Conservation (phyloP, 192 early-diverging fungal genomes). For the Phlyctochytrium planicorne region DNA sequence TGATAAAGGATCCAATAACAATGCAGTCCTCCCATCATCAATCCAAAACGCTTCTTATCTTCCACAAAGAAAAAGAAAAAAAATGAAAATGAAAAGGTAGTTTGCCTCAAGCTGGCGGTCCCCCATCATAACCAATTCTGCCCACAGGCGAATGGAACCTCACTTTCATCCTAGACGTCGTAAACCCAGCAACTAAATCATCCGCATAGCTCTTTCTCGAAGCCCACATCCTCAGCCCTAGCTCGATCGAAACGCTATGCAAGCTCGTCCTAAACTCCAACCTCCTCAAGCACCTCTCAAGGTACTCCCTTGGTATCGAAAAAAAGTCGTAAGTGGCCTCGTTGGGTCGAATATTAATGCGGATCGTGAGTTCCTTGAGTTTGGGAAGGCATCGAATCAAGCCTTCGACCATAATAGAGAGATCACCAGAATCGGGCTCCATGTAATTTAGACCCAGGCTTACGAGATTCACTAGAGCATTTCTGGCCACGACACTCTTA, state of each 20-base stretch:
- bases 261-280: slow-evolving; percentile 19
- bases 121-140: not conserved
- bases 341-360: slow-evolving; percentile 29
- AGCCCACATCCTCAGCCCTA: slow-evolving; percentile 22
- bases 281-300: slow-evolving; percentile 23
- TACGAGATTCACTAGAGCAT: not conserved
- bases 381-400: slow-evolving; percentile 33
- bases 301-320: slow-evolving; percentile 22
- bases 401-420: slow-evolving; percentile 37
- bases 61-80: too few relatives aligned
- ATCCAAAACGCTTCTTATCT: too few relatives aligned
- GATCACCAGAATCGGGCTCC: slow-evolving; percentile 32
- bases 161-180: slow-evolving; percentile 12
- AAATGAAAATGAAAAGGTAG: too few relatives aligned
- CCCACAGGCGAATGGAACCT: slow-evolving; percentile 12
- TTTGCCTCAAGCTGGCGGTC: too few relatives aligned
- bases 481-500: not conserved
- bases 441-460: slow-evolving; percentile 30
- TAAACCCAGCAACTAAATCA: slow-evolving; percentile 17
- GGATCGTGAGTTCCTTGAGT: slow-evolving; percentile 14
- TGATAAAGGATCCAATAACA: too few relatives aligned
- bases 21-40: too few relatives aligned
- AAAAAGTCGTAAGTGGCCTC: slow-evolving; percentile 32
- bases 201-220: slow-evolving; percentile 22
- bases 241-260: slow-evolving; percentile 8